These are phyloP conservation scores for Trametes versicolor DNA, from an alignment of 1,284 basidiomycete species.

Conservation along the genomic window DNA sequence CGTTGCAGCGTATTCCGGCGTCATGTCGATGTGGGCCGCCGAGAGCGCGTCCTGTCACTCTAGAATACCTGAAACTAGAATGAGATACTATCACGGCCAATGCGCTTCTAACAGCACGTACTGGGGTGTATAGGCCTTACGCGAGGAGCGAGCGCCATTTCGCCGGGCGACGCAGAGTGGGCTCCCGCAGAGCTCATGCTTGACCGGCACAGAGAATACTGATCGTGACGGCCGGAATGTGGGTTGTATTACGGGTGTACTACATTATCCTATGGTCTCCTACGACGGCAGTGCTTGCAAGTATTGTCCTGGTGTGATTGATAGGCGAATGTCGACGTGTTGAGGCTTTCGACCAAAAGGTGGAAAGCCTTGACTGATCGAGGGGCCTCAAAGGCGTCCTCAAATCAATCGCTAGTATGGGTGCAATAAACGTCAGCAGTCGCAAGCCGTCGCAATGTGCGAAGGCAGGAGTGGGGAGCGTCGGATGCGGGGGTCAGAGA, in stretches of 20 bases:
- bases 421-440: no score
- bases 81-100: neutral
- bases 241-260: no score
- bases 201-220: no score
- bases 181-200: no score
- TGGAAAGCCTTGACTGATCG: neutral
- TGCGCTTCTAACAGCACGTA: no score
- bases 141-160: no score
- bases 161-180: no score
- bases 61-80: neutral
- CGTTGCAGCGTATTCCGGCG: neutral
- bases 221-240: no score
- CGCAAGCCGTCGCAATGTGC: no score
- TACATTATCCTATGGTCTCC: neutral
- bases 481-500: no score
- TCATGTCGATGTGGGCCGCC: neutral
- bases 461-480: neutral
- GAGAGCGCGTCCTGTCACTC: neutral
- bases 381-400: neutral
- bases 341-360: neutral
- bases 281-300: neutral
- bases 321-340: neutral
- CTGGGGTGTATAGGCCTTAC: neutral
- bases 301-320: neutral
- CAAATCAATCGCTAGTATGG: neutral